Evolutionary conservation across 2,329 filamentous ascomycete species (phyloP).

Genomic region (Seiridium unicorne): DNA sequence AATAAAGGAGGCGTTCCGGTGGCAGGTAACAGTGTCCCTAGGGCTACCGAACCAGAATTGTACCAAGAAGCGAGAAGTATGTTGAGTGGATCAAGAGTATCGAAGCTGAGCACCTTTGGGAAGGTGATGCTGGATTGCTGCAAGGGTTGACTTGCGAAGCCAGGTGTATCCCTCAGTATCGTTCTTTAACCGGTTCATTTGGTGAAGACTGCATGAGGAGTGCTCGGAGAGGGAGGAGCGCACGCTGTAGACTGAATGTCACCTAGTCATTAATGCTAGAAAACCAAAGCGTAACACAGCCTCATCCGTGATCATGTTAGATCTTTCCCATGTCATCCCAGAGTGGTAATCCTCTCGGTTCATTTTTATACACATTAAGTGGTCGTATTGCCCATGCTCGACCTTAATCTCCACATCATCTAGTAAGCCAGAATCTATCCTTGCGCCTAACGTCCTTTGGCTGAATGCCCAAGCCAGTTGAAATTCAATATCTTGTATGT

Average conservation of each 20-base stretch:
- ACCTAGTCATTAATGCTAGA: not conserved
- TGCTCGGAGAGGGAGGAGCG: not conserved
- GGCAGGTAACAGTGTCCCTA: constrained; percentile 25
- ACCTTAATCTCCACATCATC: not conserved
- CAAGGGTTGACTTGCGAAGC: not conserved
- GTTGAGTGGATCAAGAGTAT: constrained; percentile 21
- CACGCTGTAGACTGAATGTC: not conserved
- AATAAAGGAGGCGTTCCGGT: constrained; percentile 22
- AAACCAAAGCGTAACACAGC: not conserved
- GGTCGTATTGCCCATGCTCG: not conserved
- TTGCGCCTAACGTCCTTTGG: constrained; percentile 1
- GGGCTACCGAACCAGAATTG: constrained; percentile 25
- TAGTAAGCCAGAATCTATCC: not conserved
- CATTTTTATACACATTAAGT: not conserved
- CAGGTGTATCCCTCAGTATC: not conserved
- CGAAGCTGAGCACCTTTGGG: constrained; percentile 18
- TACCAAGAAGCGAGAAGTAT: constrained; percentile 20
- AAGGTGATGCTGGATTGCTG: constrained; percentile 1
- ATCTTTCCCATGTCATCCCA: too few species aligned
- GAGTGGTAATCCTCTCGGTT: not conserved
- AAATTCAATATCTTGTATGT: too few species aligned
- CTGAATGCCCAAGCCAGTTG: too few species aligned
- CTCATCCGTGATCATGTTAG: not conserved
- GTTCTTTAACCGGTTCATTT: not conserved
- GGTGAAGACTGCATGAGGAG: not conserved